A percentile compares a stretch with the other conserved stretches of the same genome.
These are phyloP conservation scores for Calonectria pseudoreteaudii DNA, from an alignment of 2,329 filamentous ascomycete genomes.

Conservation along the genomic window DNA sequence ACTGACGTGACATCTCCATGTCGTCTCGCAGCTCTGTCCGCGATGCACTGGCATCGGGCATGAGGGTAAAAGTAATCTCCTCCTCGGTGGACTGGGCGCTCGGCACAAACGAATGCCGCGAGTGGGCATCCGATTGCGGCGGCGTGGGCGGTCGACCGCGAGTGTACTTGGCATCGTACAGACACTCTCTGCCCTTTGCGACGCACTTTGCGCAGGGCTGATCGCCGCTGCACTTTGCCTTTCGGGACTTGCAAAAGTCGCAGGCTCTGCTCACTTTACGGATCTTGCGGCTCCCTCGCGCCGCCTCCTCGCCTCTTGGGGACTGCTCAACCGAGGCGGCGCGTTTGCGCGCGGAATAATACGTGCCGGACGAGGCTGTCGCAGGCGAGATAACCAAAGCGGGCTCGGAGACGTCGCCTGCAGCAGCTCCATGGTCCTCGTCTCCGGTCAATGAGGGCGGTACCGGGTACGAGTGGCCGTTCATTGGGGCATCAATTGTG, in stretches of 20 bases:
- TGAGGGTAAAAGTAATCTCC: neutral
- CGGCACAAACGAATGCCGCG: neutral
- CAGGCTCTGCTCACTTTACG: constrained; percentile 49
- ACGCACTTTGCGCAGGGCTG: constrained; percentile 49
- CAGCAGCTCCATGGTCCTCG: neutral
- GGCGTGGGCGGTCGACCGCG: constrained; percentile 50
- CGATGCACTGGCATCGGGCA: neutral
- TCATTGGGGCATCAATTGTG: constrained; percentile 8
- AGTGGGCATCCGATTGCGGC: constrained; percentile 31
- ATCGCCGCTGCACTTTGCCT: constrained; percentile 44
- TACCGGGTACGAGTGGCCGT: constrained; percentile 4
- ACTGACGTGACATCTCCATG: neutral
- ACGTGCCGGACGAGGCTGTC: neutral
- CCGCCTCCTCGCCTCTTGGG: neutral
- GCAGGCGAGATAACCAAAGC: neutral
- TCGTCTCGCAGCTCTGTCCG: neutral
- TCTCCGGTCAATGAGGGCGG: neutral
- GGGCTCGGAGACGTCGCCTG: neutral
- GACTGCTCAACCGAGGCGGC: neutral
- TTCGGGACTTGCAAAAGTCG: constrained; percentile 45
- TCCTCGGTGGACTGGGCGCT: neutral
- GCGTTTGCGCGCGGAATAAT: constrained; percentile 5
- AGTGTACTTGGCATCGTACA: constrained; percentile 48
- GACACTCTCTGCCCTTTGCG: constrained; percentile 41
- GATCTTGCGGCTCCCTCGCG: constrained; percentile 27